phyloP scores from a whole-genome alignment of 2,329 filamentous ascomycete genomes.

The Talaromyces atroroseus region DNA sequence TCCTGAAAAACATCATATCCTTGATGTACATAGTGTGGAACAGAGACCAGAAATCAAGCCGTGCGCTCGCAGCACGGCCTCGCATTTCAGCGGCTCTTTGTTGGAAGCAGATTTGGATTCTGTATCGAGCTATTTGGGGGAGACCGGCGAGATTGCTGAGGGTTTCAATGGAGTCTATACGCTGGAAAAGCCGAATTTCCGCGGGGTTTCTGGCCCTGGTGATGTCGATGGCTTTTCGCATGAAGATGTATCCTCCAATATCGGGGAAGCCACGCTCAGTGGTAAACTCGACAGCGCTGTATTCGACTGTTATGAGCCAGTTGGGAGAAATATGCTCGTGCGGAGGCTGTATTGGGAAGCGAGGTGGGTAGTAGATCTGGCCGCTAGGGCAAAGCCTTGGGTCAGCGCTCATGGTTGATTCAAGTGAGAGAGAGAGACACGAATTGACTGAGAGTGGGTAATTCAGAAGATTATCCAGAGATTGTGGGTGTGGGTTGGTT shows the following conservation, averaged over 20 bases:
- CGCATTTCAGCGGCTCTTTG: not conserved
- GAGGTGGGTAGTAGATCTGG: not conserved
- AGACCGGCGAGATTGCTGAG: not conserved
- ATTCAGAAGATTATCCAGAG: not conserved
- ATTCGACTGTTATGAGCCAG: not conserved
- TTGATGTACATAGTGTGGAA: not conserved
- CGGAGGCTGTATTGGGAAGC: not conserved
- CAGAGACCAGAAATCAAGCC: not conserved
- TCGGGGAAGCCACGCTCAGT: not conserved
- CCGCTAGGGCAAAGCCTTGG: not conserved
- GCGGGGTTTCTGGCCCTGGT: not conserved
- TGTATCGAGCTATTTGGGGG: not conserved
- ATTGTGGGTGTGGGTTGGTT: not conserved
- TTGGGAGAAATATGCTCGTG: not conserved
- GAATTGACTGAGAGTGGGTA: not conserved
- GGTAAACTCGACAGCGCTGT: not conserved
- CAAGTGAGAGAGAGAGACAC: not conserved
- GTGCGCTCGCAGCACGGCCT: not conserved
- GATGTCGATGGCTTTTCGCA: not conserved
- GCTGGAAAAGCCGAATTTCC: slow-evolving; percentile 4
- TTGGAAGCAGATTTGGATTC: not conserved
- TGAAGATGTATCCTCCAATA: slow-evolving; percentile 3
- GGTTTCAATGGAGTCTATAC: not conserved
- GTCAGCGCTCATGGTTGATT: not conserved
- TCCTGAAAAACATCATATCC: not conserved